phyloP scores from a whole-genome alignment of 169 alveolate species.

The Cryptosporidium baileyi region DNA sequence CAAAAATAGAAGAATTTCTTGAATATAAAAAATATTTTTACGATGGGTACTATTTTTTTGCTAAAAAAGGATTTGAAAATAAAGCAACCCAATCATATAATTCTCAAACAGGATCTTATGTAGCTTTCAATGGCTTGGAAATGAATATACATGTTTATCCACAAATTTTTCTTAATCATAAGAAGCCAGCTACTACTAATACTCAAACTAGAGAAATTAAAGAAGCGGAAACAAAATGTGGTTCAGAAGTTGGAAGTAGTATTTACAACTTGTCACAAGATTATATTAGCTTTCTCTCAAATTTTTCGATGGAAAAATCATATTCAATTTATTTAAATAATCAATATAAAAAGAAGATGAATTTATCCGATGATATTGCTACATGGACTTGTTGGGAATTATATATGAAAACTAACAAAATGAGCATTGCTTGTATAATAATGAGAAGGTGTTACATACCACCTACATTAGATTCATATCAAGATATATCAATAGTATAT shows the following conservation, averaged over 20 bases:
- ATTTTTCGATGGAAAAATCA: not conserved
- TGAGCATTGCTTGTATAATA: constrained; percentile 37
- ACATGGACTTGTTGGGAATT: constrained; percentile 67
- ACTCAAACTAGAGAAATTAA: constrained; percentile 12
- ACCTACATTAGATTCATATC: constrained; percentile 61
- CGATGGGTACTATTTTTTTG: constrained; percentile 51
- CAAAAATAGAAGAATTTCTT: constrained; percentile 20
- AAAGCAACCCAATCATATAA: constrained; percentile 51
- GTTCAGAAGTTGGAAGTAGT: not conserved
- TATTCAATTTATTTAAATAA: constrained; percentile 22
- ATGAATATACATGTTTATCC: constrained; percentile 43
- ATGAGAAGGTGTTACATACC: constrained; percentile 62
- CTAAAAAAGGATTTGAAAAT: constrained; percentile 52
- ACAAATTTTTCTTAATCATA: constrained; percentile 28
- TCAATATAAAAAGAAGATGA: constrained; percentile 46
- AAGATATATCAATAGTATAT: constrained; percentile 41
- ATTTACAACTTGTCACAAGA: constrained; percentile 38
- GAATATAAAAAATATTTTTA: constrained; percentile 34
- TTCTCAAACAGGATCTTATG: constrained; percentile 64
- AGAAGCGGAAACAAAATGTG: not conserved
- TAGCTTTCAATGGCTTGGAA: constrained; percentile 58
- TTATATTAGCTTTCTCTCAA: constrained; percentile 29
- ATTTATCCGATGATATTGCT: constrained; percentile 61
- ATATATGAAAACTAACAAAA: constrained; percentile 22
- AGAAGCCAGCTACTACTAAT: constrained; percentile 15